These are phyloP conservation scores for Leucocoprinus birnbaumii DNA, from an alignment of 768 basidiomycete species.

Conservation along the genomic window DNA sequence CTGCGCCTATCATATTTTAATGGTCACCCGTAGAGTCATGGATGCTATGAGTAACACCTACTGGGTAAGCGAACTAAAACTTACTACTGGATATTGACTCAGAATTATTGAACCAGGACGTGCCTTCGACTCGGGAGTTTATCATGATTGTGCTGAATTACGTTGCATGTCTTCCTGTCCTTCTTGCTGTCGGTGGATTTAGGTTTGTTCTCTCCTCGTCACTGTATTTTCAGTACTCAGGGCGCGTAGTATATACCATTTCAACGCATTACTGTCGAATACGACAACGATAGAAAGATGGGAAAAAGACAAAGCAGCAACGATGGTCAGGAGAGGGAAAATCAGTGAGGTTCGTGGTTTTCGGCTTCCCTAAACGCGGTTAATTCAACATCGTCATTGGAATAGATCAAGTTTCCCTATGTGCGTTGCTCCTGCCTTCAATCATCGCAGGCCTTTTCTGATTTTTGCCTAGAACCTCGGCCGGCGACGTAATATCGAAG, in stretches of 20 bases:
- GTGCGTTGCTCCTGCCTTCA: slow-evolving; percentile 40
- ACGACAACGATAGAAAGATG: slow-evolving; percentile 96
- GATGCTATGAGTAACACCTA: slow-evolving; percentile 37
- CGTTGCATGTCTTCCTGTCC: slow-evolving; percentile 79
- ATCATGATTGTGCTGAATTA: slow-evolving; percentile 89
- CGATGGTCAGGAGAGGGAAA: slow-evolving; percentile 79
- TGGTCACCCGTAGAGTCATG: slow-evolving; percentile 71
- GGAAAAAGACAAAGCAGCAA: slow-evolving; percentile 96
- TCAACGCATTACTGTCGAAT: slow-evolving; percentile 73
- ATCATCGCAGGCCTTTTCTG: neutral
- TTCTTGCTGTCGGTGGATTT: slow-evolving; percentile 86
- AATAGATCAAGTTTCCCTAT: slow-evolving; percentile 95
- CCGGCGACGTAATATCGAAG: slow-evolving; percentile 62
- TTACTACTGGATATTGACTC: neutral
- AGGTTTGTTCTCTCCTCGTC: slow-evolving; percentile 45
- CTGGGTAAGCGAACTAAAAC: slow-evolving; percentile 42
- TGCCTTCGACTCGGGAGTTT: slow-evolving; percentile 66
- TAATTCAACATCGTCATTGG: no score
- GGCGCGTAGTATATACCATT: slow-evolving; percentile 73
- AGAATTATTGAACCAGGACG: slow-evolving; percentile 44
- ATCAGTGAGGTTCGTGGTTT: slow-evolving; percentile 61
- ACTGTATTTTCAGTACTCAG: neutral
- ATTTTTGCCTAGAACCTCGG: slow-evolving; percentile 70
- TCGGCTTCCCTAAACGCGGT: neutral
- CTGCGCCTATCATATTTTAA: slow-evolving; percentile 82